Conservation (phyloP, 2,329 filamentous ascomycete species). For the Fusarium nisikadoi region DNA sequence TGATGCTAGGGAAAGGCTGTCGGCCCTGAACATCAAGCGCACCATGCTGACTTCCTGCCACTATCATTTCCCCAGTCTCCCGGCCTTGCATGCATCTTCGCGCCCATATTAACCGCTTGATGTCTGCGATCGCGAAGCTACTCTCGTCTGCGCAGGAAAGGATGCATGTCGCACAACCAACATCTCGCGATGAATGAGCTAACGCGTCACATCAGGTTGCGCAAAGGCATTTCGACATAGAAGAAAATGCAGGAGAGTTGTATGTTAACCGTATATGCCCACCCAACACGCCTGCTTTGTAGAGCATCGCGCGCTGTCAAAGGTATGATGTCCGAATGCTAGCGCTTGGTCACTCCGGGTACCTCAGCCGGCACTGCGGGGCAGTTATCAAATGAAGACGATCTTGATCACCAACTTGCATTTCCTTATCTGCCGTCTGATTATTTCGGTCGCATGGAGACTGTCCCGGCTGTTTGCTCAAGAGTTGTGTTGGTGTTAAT, state of each 20-base stretch:
- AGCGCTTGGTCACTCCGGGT: not conserved
- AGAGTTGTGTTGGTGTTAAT: not conserved
- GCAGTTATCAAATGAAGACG: not conserved
- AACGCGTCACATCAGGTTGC: not conserved
- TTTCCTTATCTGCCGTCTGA: not conserved
- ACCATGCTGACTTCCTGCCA: not conserved
- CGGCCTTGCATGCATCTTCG: not conserved
- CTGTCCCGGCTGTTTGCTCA: not conserved
- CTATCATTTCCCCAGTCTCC: not conserved
- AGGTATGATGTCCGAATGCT: not conserved
- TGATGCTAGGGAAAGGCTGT: not conserved
- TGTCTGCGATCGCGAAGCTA: not conserved
- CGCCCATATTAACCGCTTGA: not conserved
- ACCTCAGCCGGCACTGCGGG: not conserved
- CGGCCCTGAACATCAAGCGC: not conserved
- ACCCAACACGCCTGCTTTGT: too few relatives aligned
- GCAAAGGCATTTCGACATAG: not conserved
- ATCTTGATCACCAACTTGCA: too few relatives aligned
- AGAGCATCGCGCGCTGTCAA: not conserved
- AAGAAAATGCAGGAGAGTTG: not conserved
- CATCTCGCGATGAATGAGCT: not conserved
- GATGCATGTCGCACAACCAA: not conserved
- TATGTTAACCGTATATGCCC: too few relatives aligned
- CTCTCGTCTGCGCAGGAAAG: not conserved
- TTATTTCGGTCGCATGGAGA: not conserved